Evolutionary conservation across 495 filamentous ascomycete species (phyloP).

Genomic region (Emericellopsis terricola): DNA sequence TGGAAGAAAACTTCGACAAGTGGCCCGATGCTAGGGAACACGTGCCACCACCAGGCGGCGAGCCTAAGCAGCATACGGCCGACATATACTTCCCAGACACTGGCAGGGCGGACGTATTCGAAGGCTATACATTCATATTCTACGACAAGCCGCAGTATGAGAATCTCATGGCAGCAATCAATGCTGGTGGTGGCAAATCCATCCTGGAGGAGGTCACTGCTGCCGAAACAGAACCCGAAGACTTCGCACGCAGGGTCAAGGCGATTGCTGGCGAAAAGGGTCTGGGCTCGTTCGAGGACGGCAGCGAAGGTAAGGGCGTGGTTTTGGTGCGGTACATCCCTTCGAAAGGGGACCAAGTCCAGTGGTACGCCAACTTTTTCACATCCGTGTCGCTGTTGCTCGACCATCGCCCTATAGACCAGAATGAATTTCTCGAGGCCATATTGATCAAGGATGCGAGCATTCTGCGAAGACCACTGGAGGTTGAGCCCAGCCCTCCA

Average conservation of each 20-base stretch:
- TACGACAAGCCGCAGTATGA: conserved; percentile 65
- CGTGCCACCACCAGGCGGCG: conserved; percentile 57
- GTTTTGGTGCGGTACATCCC: conserved; percentile 63
- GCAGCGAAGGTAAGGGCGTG: conserved; percentile 46
- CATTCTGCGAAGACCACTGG: conserved; percentile 44
- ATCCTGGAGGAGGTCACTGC: conserved; percentile 41
- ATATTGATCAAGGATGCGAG: conserved; percentile 65
- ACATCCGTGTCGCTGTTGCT: conserved; percentile 47
- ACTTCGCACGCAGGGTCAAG: conserved; percentile 64
- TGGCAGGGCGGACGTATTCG: conserved; percentile 51
- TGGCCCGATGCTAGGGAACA: conserved; percentile 63
- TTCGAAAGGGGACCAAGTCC: conserved; percentile 34
- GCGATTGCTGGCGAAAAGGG: conserved; percentile 57
- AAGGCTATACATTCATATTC: conserved; percentile 80
- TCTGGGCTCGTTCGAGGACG: conserved; percentile 39
- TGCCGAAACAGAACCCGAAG: conserved; percentile 51
- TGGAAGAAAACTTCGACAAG: conserved; percentile 73
- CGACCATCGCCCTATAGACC: conserved; percentile 69
- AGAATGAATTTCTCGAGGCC: conserved; percentile 83
- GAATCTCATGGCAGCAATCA: conserved; percentile 53
- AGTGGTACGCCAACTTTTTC: conserved; percentile 54
- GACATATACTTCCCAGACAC: conserved; percentile 52
- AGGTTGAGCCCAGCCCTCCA: conserved; percentile 17
- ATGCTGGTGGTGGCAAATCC: conserved; percentile 68
- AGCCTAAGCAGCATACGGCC: conserved; percentile 42